These are phyloP conservation scores for Pythium guiyangense DNA, from an alignment of 352 stramenopile genomes.

Conservation along the genomic window DNA sequence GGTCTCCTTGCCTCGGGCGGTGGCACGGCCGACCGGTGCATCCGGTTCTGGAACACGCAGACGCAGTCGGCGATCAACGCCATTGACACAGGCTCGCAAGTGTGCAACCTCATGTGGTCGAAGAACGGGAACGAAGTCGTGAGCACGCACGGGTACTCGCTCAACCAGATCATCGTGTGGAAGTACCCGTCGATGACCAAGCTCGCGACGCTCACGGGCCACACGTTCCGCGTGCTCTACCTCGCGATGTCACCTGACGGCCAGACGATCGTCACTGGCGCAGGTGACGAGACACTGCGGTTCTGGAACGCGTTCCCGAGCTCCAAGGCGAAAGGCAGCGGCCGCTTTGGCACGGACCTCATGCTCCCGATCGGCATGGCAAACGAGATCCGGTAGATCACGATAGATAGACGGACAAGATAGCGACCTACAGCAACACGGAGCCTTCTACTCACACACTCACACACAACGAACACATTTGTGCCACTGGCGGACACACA, in stretches of 20 bases:
- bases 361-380: slow-evolving; percentile 51
- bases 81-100: slow-evolving; percentile 95
- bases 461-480: slow-evolving; percentile 7
- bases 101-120: slow-evolving; percentile 98
- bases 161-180: slow-evolving; percentile 98
- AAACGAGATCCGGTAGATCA: slow-evolving; percentile 53
- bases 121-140: slow-evolving; percentile 98
- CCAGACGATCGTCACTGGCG: slow-evolving; percentile 96
- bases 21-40: slow-evolving; percentile 95
- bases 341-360: slow-evolving; percentile 46
- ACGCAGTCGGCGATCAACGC: slow-evolving; percentile 85
- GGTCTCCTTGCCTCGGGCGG: slow-evolving; percentile 94
- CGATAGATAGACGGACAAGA: neutral
- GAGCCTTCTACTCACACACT: too few relatives aligned
- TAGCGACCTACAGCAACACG: too few relatives aligned
- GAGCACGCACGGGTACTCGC: slow-evolving; percentile 97
- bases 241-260: slow-evolving; percentile 96
- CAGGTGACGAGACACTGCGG: slow-evolving; percentile 95
- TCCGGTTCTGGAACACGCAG: slow-evolving; percentile 97
- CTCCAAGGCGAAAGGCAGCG: slow-evolving; percentile 42
- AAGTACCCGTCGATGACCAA: slow-evolving; percentile 97
- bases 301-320: slow-evolving; percentile 98
- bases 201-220: slow-evolving; percentile 94
- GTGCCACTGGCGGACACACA: too few relatives aligned
- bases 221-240: slow-evolving; percentile 96